phyloP scores from a whole-genome alignment of 495 filamentous ascomycete genomes.

The Trichoderma reesei region DNA sequence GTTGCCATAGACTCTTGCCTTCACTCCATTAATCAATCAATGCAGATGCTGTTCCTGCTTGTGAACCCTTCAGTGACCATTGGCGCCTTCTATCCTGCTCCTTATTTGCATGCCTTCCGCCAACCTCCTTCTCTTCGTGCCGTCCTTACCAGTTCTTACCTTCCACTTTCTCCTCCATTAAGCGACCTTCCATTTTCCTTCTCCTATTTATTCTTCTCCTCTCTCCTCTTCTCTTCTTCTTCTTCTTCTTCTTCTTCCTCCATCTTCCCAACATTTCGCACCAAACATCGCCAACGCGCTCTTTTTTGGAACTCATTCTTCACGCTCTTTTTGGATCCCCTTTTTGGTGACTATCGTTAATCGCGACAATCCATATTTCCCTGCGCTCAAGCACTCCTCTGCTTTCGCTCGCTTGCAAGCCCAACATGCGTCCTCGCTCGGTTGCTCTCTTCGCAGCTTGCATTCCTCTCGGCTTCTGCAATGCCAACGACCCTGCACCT shows the following conservation, averaged over 20 bases:
- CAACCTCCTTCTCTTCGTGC: not conserved
- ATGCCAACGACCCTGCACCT: not conserved
- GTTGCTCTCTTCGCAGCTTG: not conserved
- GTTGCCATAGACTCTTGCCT: not conserved
- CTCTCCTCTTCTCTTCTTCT: not conserved
- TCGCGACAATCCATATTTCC: not conserved
- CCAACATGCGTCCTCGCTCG: not conserved
- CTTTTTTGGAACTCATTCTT: conserved; percentile 1
- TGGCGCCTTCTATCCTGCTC: not conserved
- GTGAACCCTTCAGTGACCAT: not conserved
- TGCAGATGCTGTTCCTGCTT: not conserved
- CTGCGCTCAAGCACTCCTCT: not conserved
- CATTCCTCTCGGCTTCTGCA: not conserved
- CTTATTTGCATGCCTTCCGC: not conserved
- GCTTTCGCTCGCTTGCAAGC: not conserved
- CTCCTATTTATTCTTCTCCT: not conserved
- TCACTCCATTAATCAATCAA: too few species aligned
- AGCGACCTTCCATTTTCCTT: not conserved
- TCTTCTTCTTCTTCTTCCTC: not conserved
- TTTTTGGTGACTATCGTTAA: conserved; percentile 8
- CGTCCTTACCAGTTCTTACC: not conserved
- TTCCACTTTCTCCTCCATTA: not conserved
- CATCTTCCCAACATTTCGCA: not conserved
- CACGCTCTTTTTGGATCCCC: not conserved
- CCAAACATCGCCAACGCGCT: not conserved